Conservation (phyloP, 164 flowering plant species). For the grape (Vitis vinifera) region DNA sequence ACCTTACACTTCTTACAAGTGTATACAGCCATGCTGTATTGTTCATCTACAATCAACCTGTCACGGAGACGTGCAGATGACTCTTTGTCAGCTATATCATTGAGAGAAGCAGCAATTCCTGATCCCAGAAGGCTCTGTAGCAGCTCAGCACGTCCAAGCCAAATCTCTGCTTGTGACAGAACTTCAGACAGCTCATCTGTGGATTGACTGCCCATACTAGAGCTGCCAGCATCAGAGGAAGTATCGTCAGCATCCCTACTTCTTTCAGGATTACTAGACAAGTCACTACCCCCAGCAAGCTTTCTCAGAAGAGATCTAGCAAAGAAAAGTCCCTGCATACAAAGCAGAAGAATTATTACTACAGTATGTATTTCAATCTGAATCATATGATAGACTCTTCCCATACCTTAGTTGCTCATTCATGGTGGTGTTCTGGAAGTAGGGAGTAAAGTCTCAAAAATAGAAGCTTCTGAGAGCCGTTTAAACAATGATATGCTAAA, state of each 20-base stretch:
- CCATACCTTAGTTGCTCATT: neutral
- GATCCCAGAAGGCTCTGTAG: constrained; percentile 97
- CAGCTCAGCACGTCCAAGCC: constrained; percentile 96
- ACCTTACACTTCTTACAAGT: constrained; percentile 99
- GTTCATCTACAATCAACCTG: constrained; percentile 81
- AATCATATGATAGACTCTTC: neutral
- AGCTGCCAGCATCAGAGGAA: constrained; percentile 97
- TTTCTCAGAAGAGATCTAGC: constrained; percentile 79
- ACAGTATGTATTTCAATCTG: neutral
- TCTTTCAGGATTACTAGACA: constrained; percentile 62
- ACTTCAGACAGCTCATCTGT: constrained; percentile 84
- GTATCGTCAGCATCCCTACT: constrained; percentile 80
- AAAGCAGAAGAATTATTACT: constrained; percentile 4
- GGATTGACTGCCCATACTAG: constrained; percentile 79
- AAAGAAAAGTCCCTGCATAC: constrained; percentile 66
- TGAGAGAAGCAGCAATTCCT: constrained; percentile 94
- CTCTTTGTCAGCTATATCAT: constrained; percentile 92
- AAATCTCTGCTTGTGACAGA: constrained; percentile 71
- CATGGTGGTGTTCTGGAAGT: neutral
- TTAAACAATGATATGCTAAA: too few species aligned
- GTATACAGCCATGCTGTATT: constrained; percentile 97
- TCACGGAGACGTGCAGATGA: constrained; percentile 87
- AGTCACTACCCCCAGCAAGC: constrained; percentile 68
- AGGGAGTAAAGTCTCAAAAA: too few species aligned
- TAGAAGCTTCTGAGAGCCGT: too few species aligned